phyloP scores from a whole-genome alignment of 371 early-diverging fungal species.

The Circinella umbellata region DNA sequence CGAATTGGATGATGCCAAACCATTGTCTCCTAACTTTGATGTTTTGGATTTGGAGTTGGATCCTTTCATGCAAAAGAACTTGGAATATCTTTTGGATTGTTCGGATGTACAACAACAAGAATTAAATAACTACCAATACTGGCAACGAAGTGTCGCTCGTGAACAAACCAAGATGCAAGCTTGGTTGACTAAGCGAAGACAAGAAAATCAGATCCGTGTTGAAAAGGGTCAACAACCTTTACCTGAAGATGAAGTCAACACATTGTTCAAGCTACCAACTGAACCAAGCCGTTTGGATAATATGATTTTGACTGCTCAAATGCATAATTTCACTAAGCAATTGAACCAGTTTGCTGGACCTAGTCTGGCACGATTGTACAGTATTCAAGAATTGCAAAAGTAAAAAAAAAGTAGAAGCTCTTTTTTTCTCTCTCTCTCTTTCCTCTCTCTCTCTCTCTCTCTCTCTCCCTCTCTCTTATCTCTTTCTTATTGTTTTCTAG shows the following conservation, averaged over 20 bases:
- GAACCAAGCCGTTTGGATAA: conserved; percentile 93
- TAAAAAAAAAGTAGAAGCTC: conserved; percentile 26
- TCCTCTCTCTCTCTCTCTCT: neutral
- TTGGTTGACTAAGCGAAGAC: conserved; percentile 63
- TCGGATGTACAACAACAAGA: conserved; percentile 91
- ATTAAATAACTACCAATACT: conserved; percentile 91
- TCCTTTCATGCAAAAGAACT: conserved; percentile 85
- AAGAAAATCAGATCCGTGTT: conserved; percentile 80
- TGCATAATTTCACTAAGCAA: conserved; percentile 91
- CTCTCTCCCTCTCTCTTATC: no score
- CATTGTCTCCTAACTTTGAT: conserved; percentile 83
- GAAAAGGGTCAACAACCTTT: conserved; percentile 78
- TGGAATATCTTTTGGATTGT: conserved; percentile 87
- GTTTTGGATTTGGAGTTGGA: conserved; percentile 83
- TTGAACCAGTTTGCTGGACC: conserved; percentile 91
- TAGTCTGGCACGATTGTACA: conserved; percentile 82
- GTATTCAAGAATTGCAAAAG: conserved; percentile 80
- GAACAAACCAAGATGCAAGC: conserved; percentile 81
- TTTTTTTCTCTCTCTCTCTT: neutral
- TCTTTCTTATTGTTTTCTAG: no score
- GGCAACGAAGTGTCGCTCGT: conserved; percentile 89
- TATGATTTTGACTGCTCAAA: conserved; percentile 86
- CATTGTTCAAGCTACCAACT: conserved; percentile 70
- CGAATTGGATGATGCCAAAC: conserved; percentile 52
- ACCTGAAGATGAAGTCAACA: conserved; percentile 80